Percentiles rank a stretch among this genome's conserved stretches.
phyloP scores from a whole-genome alignment of 2,329 filamentous ascomycete species.

The Penicillium concentricum region DNA sequence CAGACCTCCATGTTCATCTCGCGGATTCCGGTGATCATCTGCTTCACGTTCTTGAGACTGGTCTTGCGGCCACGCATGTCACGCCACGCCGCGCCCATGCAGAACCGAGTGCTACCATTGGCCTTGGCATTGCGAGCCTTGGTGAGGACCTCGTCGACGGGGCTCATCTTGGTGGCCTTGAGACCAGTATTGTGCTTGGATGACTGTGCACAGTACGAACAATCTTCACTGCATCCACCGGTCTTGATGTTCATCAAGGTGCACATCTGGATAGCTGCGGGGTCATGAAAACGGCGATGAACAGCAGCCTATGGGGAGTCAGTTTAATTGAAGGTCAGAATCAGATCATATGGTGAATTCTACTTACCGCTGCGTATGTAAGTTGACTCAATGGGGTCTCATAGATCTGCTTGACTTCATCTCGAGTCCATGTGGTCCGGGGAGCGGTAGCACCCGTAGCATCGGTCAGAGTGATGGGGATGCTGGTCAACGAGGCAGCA shows the following conservation, averaged over 20 bases:
- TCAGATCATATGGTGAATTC: neutral
- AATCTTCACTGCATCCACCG: conserved; percentile 88
- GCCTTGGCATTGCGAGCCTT: conserved; percentile 74
- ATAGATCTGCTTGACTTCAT: conserved; percentile 80
- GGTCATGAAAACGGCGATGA: conserved; percentile 82
- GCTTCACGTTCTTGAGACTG: conserved; percentile 76
- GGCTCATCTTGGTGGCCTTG: conserved; percentile 74
- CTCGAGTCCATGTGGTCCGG: conserved; percentile 74
- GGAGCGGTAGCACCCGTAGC: conserved; percentile 46
- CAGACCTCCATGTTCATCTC: conserved; percentile 85
- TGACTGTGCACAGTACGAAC: conserved; percentile 88
- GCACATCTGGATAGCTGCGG: conserved; percentile 82
- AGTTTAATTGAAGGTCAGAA: conserved; percentile 2
- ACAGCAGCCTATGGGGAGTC: conserved; percentile 59
- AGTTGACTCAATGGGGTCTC: conserved; percentile 78
- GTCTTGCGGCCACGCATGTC: conserved; percentile 92
- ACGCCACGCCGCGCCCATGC: conserved; percentile 91
- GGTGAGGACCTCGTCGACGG: conserved; percentile 75
- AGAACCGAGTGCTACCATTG: conserved; percentile 87
- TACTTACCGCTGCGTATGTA: conserved; percentile 67
- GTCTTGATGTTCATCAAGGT: conserved; percentile 97
- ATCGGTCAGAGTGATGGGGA: conserved; percentile 35
- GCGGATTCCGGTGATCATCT: conserved; percentile 79
- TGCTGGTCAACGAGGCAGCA: conserved; percentile 31
- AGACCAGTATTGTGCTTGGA: conserved; percentile 76